Conservation (phyloP, 2,329 filamentous ascomycete genomes). For the Arthrobotrys sphaeroides region DNA sequence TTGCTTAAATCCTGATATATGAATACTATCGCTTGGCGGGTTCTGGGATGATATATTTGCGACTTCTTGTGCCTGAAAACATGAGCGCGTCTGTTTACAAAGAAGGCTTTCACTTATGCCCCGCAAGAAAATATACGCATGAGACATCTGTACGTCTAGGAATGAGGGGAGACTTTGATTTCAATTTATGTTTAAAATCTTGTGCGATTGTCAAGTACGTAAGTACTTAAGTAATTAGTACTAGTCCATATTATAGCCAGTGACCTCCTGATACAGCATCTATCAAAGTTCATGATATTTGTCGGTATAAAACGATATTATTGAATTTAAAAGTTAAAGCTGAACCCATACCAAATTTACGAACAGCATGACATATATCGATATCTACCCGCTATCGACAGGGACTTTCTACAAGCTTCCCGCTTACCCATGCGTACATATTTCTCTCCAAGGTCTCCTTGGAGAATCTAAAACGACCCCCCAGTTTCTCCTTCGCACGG, state of each 20-base stretch:
- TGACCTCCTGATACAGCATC: not conserved
- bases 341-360: not conserved
- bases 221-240: no score
- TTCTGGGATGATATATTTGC: constrained; percentile 30
- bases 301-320: no score
- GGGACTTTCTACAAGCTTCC: not conserved
- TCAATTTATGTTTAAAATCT: not conserved
- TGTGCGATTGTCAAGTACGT: not conserved
- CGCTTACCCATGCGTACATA: constrained; percentile 29
- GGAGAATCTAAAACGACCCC: not conserved
- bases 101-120: not conserved
- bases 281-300: no score
- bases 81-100: not conserved
- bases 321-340: no score
- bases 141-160: constrained; percentile 38
- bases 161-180: not conserved
- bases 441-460: constrained; percentile 4
- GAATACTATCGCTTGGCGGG: constrained; percentile 34
- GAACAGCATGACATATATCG: not conserved
- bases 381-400: not conserved
- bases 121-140: not conserved
- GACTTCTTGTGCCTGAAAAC: not conserved
- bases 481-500: constrained; percentile 2
- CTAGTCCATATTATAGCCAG: no score
- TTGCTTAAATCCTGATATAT: not conserved